Evolutionary conservation across 805 yeast species (phyloP), one percentile per base, ranked within the genome.

Genomic region (Hanseniaspora singularis): DNA sequence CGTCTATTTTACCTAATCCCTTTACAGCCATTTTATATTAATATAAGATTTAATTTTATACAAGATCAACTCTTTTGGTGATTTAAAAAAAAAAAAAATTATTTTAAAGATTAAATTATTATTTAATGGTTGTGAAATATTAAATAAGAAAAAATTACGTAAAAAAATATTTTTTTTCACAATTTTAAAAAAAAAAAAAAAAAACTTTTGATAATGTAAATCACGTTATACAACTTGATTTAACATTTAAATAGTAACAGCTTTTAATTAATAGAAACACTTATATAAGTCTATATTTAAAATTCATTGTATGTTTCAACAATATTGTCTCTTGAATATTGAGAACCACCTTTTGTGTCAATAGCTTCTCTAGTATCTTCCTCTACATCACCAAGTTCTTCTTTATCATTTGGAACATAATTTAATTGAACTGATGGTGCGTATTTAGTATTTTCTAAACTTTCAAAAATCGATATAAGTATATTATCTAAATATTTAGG

Each of bases 341-440:
- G 81, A 0, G 94, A 82, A 1, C 97, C 97, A 33, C 96, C 96
- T 60, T 83, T 76, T 16, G 92, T 84, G 54, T 89, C 96, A 53
- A 76, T 78, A 10, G 94, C 87, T 50, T 72, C 79, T 37, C 69
- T 72, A 0, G 80, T 65, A 61, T 89, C 96, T 62, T 87, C 96
- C 22, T 83, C 89, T 46, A 76, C 92, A 56, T 84, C 94, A 19
- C 86, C 94, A 50, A 72, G 69, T 54, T 87, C 94, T 55, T 84
- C 94, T n/a, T 76, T 70, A 63, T 89, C 96, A 33, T 77, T 72
- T 7, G 97, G 97, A 23, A 85, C 92, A 43, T 81, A 74, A 54
- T 84, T 81, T 78, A 86, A 75, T 64, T 89, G 97, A 28, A 89
- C 96, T 46, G 95, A 82, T n/a, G 98, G 98, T 0, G 96, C 95